Base-by-base conservation (phyloP, 2,329 filamentous ascomycete species). In the Epichloe festucae region DNA sequence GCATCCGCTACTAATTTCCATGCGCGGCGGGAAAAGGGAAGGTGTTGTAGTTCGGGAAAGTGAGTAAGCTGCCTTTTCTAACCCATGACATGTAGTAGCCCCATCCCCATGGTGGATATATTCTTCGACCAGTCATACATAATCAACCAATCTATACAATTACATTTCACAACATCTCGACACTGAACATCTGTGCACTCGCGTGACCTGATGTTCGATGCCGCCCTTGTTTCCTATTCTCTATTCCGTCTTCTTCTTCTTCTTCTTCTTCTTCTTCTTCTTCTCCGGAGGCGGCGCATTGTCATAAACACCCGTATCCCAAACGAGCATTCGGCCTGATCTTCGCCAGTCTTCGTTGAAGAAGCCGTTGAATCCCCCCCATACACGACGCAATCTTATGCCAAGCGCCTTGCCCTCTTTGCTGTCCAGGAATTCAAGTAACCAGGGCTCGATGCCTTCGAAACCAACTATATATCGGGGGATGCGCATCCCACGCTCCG, bases 321-420 rank as follows among this genome's bases (percentile, higher is more conserved):
- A 84, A 17, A 84, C 77, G 31, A 82, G 69, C 56, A 84, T 67
- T 55, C 70, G 69, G 1, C 81, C 81, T 2, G 68, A 63, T 52
- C 81, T 71, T 51, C 79, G 69, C 65, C 69, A 73, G 61, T 84
- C 81, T 61, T 84, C 81, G 56, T 78, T 79, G 61, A 82, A 82
- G 46, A 79, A 65, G 11, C 78, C 80, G 60, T 84, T 84, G 65
- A 74, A 79, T 3, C 69, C 73, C 67, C 80, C 67, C 80, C 79
- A 84, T 7, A 73, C 75, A 55, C 72, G 70, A 12, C 54, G 68
- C 10, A 77, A 59, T 52, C 58, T 56, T n/a, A 75, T 67, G 3
- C 69, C 71, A 31, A 74, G 64, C 0, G 64, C 61, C n/a, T 60
- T 63, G 1, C 71, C 71, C 23, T 67, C 62, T 1, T 66, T 58